Evolutionary conservation across 345 rosid genomes (phyloP).

Genomic region (Geranium brycei): DNA sequence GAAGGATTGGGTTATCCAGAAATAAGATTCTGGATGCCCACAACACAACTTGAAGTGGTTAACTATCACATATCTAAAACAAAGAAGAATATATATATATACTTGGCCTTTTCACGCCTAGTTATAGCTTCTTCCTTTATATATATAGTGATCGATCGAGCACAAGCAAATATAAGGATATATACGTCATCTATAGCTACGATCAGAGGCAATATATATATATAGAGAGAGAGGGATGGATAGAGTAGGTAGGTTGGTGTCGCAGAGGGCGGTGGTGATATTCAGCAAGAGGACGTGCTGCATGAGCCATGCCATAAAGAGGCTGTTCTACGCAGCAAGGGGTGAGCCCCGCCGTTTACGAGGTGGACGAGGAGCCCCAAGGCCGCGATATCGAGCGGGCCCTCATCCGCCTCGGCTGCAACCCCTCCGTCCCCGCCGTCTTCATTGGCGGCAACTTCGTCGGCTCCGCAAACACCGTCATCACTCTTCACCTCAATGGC

Average conservation of each 20-base stretch:
- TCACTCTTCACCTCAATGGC: conserved; percentile 85
- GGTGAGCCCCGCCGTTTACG: conserved; percentile 65
- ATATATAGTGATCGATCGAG: no score
- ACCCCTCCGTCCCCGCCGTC: conserved; percentile 66
- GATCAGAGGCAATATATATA: no score
- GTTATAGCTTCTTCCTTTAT: no score
- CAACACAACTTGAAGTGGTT: no score
- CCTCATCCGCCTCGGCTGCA: conserved; percentile 59
- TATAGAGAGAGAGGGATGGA: conserved; percentile 32
- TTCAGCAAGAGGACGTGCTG: conserved; percentile 91
- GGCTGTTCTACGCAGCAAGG: conserved; percentile 84
- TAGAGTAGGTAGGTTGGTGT: conserved; percentile 50
- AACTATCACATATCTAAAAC: no score
- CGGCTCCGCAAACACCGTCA: conserved; percentile 68
- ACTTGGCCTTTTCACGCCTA: no score
- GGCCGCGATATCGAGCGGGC: conserved; percentile 78
- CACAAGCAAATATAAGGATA: no score
- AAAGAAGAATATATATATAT: no score
- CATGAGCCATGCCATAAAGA: conserved; percentile 85
- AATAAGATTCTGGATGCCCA: no score
- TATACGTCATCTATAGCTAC: no score
- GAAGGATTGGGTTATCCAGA: no score
- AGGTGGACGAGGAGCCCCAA: conserved; percentile 60
- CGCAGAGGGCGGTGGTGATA: conserved; percentile 93
- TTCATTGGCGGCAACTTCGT: conserved; percentile 83